Evolutionary conservation across 2,329 filamentous ascomycete species (phyloP), one percentile per base, ranked within the genome.

Genomic region (Apiospora pterosperma): DNA sequence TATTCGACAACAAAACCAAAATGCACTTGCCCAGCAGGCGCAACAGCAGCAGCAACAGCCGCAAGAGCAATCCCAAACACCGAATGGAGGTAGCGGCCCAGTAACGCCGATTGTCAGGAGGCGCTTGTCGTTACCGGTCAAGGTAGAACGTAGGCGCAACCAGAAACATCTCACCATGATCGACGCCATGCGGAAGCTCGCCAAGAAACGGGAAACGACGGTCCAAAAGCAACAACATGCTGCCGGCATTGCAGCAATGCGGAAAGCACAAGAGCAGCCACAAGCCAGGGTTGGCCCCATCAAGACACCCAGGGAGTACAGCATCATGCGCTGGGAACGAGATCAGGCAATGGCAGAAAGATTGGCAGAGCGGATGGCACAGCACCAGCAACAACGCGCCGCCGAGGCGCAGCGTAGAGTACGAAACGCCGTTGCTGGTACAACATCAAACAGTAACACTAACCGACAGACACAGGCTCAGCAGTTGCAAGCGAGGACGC

Each of bases 161-260:
- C 92, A 93, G 67, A 92, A 93, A 73, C 92, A 97, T 73, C 82
- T 98, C 64, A 92, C 91, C 58, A 84, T 98, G 72, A 90, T 99
- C 69, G 95, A 98, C 77, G 92, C 92, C 3, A 97, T 98, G 92
- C 88, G 94, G 48, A 99, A 98, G 76, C 78, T 97, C 59, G 94
- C 94, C 0, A 96, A 97, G 82, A 98, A 97, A 79, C 88, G 95
- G 31, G 96, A 99, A 78, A 91, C 91, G 12, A 85, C 88, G 31
- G 81, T 88, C 34, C 93, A 96, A 74, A 98, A 98, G 80, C 92
- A 96, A 75, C 91, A 95, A 73, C 93, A 97, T 74, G 85, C 88
- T 66, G 87, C 90, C 12, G 86, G 87, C 67, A 87, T 93, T 64
- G 92, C 92, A 60, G 91, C 91, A 36, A 88, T 92, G 76, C 89